Percentiles rank a stretch among this genome's conserved stretches.
These are phyloP conservation scores for Eutrema yunnanense DNA, from an alignment of 345 rosid genomes.

Conservation along the genomic window DNA sequence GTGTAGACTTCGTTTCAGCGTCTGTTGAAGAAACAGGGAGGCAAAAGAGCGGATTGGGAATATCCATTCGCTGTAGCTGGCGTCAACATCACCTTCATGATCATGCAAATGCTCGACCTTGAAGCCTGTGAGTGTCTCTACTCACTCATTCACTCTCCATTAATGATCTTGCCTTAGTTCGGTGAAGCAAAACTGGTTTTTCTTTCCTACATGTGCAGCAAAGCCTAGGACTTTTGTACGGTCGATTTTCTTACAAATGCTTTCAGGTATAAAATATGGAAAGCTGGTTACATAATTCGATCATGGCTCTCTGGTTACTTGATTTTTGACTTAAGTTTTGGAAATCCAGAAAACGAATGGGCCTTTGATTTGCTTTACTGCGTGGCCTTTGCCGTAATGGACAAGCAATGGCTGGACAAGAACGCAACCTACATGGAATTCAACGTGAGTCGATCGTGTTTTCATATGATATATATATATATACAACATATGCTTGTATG, in stretches of 20 bases:
- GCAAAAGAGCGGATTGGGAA: constrained; percentile 85
- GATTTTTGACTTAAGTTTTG: background rate
- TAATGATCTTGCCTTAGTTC: background rate
- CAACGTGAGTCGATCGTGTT: constrained; percentile 49
- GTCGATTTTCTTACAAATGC: constrained; percentile 70
- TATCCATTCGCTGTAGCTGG: constrained; percentile 99
- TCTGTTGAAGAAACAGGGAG: constrained; percentile 66
- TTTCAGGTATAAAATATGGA: constrained; percentile 53
- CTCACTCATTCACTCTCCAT: background rate
- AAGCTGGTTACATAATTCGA: background rate
- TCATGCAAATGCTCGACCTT: constrained; percentile 95
- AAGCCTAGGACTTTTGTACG: constrained; percentile 75
- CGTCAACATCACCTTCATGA: constrained; percentile 90
- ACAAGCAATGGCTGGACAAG: constrained; percentile 89
- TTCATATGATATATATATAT: background rate
- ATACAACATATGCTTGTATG: background rate
- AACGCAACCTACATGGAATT: constrained; percentile 95
- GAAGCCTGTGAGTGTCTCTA: constrained; percentile 58
- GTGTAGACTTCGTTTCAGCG: constrained; percentile 69
- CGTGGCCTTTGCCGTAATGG: constrained; percentile 81
- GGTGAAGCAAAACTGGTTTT: background rate
- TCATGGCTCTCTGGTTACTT: background rate
- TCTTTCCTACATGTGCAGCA: constrained; percentile 37
- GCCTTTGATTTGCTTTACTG: constrained; percentile 94
- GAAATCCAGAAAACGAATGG: constrained; percentile 70